phyloP scores from a whole-genome alignment of 2,329 filamentous ascomycete genomes.

The Mollisia scopiformis region DNA sequence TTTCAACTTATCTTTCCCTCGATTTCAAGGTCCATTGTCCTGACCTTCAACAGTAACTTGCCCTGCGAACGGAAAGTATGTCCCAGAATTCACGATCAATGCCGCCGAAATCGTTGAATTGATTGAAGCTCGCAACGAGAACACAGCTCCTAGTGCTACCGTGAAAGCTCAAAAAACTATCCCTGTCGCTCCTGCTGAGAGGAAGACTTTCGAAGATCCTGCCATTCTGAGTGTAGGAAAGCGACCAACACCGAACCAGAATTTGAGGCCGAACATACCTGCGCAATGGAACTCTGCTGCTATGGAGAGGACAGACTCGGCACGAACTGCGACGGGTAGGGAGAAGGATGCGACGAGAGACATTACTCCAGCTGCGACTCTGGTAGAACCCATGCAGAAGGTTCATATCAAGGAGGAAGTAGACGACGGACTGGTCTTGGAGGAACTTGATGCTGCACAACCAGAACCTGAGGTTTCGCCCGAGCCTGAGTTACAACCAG shows the following conservation, averaged over 20 bases:
- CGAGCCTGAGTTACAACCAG: slow-evolving; percentile 25
- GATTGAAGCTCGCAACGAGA: slow-evolving; percentile 36
- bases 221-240: slow-evolving; percentile 39
- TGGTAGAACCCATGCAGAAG: slow-evolving; percentile 49
- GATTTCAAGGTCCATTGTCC: background rate
- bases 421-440: slow-evolving; percentile 24
- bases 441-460: slow-evolving; percentile 28
- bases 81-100: slow-evolving; percentile 37
- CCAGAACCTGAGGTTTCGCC: slow-evolving; percentile 17
- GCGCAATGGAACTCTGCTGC: slow-evolving; percentile 38
- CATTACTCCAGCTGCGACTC: slow-evolving; percentile 40
- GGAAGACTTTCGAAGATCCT: slow-evolving; percentile 36
- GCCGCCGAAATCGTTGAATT: slow-evolving; percentile 36
- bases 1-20: background rate
- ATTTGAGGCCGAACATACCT: slow-evolving; percentile 13
- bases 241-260: slow-evolving; percentile 34
- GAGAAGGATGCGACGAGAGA: slow-evolving; percentile 26
- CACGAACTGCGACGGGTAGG: slow-evolving; percentile 25
- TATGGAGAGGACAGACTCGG: slow-evolving; percentile 32
- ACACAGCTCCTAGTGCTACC: slow-evolving; percentile 22
- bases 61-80: slow-evolving; percentile 35
- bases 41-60: slow-evolving; percentile 29
- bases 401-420: slow-evolving; percentile 34
- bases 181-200: slow-evolving; percentile 10
- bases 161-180: slow-evolving; percentile 5